A percentile compares a stretch with the other conserved stretches of the same genome.
These are phyloP conservation scores for Nakaseomyces delphensis DNA, from an alignment of 1,139 yeast genomes.

Conservation along the genomic window DNA sequence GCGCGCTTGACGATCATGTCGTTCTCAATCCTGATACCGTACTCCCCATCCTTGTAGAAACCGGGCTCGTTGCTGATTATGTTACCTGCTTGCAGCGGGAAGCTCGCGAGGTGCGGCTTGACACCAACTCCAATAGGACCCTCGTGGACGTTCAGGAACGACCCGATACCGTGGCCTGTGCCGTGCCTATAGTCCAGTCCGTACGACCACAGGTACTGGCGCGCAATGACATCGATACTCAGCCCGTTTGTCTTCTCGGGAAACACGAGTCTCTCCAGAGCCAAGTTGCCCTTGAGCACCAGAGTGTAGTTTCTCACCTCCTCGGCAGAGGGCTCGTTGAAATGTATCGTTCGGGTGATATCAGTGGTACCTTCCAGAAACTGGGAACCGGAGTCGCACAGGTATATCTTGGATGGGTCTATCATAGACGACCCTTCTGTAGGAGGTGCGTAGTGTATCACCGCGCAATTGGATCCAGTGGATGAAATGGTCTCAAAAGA, in stretches of 20 bases:
- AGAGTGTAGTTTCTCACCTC: constrained; percentile 73
- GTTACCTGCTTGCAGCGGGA: constrained; percentile 48
- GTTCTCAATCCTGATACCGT: constrained; percentile 90
- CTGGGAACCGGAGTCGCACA: constrained; percentile 92
- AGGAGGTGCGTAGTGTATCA: constrained; percentile 84
- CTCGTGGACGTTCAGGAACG: constrained; percentile 89
- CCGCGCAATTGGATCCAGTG: constrained; percentile 86
- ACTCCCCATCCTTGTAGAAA: constrained; percentile 82
- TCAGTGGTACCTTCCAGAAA: constrained; percentile 94
- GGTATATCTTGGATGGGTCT: constrained; percentile 67
- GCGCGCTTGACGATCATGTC: constrained; percentile 48
- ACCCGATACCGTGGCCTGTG: constrained; percentile 96
- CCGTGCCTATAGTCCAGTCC: constrained; percentile 95
- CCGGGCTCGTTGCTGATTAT: constrained; percentile 94
- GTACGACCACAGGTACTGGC: constrained; percentile 77
- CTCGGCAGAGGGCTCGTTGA: constrained; percentile 56
- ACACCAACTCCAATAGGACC: constrained; percentile 92
- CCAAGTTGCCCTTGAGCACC: constrained; percentile 86
- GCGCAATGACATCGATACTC: constrained; percentile 76
- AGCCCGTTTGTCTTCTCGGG: constrained; percentile 85
- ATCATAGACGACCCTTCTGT: constrained; percentile 53
- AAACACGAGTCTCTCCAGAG: constrained; percentile 66
- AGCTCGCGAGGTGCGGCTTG: constrained; percentile 34
- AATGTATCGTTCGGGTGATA: constrained; percentile 86
- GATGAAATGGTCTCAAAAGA: constrained; percentile 92